Base-by-base conservation (phyloP, 495 filamentous ascomycete genomes). In the Parathielavia hyrcaniae region DNA sequence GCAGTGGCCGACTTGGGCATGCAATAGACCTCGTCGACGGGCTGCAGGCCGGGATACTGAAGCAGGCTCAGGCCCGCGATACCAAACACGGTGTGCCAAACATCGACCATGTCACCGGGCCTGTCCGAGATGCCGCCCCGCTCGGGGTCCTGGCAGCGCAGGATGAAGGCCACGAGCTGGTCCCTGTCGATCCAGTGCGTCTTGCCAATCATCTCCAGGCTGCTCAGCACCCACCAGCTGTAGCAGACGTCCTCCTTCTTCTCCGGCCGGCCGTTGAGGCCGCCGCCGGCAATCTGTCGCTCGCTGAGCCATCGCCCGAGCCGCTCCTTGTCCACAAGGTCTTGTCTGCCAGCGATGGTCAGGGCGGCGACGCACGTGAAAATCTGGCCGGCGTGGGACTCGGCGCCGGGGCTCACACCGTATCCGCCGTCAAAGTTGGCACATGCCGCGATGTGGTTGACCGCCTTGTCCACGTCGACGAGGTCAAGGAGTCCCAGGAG, bases 231-330 rank as follows among this genome's bases (percentile, higher is more conserved):
- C 93, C 93, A 98, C 93, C 93, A 98, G 67, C 88, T 95, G 70
- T 98, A 98, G 73, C 93, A 98, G 8, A 95, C 91, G 74, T 98
- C 95, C 69, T 92, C 90, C 52, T 90, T 75, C 75, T 98, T 98
- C 74, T 97, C 95, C 1, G 93, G 93, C 50, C 93, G 80, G 4
- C 93, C 93, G 66, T 97, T 98, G 32, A 98, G 73, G 5, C 93
- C 93, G 35, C 95, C 95, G 23, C 83, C 85, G 10, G 88, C 81
- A 14, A 95, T 75, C 66, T 98, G 93, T 34, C 93, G 77, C 71
- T 98, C 93, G 72, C 90, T 93, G 30, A 98, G 80, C 93, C 93
- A 98, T 19, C 82, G 80, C 1, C 86, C 91, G 2, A 97, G 73
- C 44, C 86, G 86, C 66, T 92, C 89, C 58, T 75, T 81, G 65